Conservation (phyloP, 2,329 filamentous ascomycete genomes). For the Claviceps humidiphila region DNA sequence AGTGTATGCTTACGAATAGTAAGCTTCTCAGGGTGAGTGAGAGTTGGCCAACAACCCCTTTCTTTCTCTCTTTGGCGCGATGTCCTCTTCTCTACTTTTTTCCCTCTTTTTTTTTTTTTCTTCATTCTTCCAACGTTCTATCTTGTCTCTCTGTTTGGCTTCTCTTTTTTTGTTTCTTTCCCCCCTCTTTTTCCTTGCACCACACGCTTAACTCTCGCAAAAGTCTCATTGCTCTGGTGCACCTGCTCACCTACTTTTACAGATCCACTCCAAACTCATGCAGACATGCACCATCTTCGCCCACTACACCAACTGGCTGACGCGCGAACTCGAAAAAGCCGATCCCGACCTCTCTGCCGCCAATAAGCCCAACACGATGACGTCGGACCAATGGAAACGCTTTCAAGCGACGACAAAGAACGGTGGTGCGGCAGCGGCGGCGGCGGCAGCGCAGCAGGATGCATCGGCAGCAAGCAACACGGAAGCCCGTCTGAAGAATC, state of each 20-base stretch:
- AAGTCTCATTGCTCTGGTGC: not conserved
- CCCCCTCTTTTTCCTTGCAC: not conserved
- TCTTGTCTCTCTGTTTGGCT: not conserved
- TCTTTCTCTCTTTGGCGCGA: not conserved
- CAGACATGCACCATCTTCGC: conserved; percentile 92
- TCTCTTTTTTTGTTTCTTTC: not conserved
- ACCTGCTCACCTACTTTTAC: conserved; percentile 6
- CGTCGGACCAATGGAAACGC: conserved; percentile 44
- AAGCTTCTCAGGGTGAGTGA: conserved; percentile 70
- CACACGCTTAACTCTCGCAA: not conserved
- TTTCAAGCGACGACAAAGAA: conserved; percentile 35
- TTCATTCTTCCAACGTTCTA: not conserved
- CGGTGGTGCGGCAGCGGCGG: not conserved
- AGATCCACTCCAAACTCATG: conserved; percentile 84
- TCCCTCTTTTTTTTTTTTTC: not conserved
- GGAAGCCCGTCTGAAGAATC: conserved; percentile 50
- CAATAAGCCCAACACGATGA: conserved; percentile 47
- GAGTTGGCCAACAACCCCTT: not conserved
- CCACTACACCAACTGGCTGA: conserved; percentile 74
- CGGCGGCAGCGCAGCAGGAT: conserved; percentile 10
- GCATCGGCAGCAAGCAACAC: conserved; percentile 20
- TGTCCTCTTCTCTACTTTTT: not conserved
- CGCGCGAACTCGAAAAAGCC: conserved; percentile 68
- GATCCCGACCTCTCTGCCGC: conserved; percentile 62
- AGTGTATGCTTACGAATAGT: conserved; percentile 97